Base-by-base conservation (phyloP, 176 grass and related monocot genomes). In the Carex parvula region DNA sequence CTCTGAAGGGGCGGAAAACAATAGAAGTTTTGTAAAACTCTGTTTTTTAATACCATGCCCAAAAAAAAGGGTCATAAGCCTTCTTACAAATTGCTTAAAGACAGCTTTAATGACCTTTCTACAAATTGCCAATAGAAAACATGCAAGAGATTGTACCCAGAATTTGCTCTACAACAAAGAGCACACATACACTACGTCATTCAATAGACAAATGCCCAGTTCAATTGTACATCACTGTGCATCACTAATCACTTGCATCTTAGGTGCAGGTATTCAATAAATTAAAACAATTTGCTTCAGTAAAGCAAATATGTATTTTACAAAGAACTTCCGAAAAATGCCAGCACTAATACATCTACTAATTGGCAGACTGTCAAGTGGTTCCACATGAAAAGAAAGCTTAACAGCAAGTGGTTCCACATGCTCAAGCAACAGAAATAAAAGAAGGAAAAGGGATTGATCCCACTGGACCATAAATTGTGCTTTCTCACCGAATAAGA, bases 391-490 rank as follows among this genome's bases (percentile, higher is more conserved):
- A 60, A 84, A 70, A 70, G 48, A 70, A 63, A 70, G 58, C 21
- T 56, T 2, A 77, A 8, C 4, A 55, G 1, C 81, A 83, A 59
- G 39, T 78, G 73, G 60, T 79, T 8, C 33, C 81, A 78, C 72
- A 70, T 81, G 30, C 71, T 44, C 72, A 79, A 72, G 30, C 6
- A 67, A 26, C 22, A 33, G 30, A 70, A 70, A 22, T 22, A 41
- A 58, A 58, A 17, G 10, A 33, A 54, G 69, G 60, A 70, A 69
- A 71, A 58, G 16, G 11, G 7, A 37, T n/a, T 71, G 67, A 73
- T 73, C 62, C 77, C 77, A 68, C 46, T 37, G 87, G 81, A 70
- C 87, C 73, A 88, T 48, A n/a, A 73, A 48, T 79, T 62, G 2
- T 62, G 48, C 1, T 22, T 67, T 44, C 60, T 10, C 64, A 79